Evolutionary conservation across 371 early-diverging fungal species (phyloP).

Genomic region (Mortierella polycephala): DNA sequence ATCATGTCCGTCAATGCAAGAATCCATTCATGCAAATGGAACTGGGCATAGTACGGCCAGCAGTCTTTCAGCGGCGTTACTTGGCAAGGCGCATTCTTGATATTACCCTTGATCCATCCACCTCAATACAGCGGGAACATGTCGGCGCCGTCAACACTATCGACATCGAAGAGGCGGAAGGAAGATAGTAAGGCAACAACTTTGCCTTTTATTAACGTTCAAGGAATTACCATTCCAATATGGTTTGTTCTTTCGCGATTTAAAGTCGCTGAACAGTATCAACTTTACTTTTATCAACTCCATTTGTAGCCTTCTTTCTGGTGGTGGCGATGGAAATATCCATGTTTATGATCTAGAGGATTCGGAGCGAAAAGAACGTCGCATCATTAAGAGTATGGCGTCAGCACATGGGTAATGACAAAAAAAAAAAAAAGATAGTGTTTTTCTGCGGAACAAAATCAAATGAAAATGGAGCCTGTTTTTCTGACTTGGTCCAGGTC

Average conservation of each 20-base stretch:
- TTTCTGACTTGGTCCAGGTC: conserved; percentile 3
- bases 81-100: conserved; percentile 21
- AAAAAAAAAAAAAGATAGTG: neutral
- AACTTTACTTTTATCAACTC: neutral
- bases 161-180: conserved; percentile 67
- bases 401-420: conserved; percentile 58
- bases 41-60: conserved; percentile 20
- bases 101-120: conserved; percentile 39
- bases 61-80: conserved; percentile 14
- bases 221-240: too few relatives aligned
- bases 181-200: conserved; percentile 63
- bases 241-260: too few relatives aligned
- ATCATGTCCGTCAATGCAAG: conserved; percentile 13
- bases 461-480: neutral
- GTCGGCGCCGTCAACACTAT: conserved; percentile 66
- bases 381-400: conserved; percentile 59
- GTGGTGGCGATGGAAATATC: conserved; percentile 75
- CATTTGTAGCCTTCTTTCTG: conserved; percentile 65
- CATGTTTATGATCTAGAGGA: conserved; percentile 77
- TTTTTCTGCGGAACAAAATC: neutral
- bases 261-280: neutral
- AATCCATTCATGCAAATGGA: conserved; percentile 24
- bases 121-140: conserved; percentile 37
- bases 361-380: conserved; percentile 46
- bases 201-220: neutral